phyloP scores from a whole-genome alignment of 129 eudicot species.

The sunflower (Helianthus annuus) region DNA sequence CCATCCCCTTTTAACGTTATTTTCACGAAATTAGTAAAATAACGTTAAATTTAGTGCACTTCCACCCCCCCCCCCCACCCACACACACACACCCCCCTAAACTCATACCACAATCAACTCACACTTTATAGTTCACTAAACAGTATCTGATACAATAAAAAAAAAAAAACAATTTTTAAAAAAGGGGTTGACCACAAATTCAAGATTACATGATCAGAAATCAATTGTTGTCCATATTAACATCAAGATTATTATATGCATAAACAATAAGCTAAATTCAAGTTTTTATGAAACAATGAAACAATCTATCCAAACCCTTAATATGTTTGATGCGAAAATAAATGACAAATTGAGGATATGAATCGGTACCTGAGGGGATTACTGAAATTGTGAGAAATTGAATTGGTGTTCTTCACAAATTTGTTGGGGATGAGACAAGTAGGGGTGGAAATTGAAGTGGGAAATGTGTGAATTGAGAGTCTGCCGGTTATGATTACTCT shows the following conservation, averaged over 20 bases:
- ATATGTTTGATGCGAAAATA: neutral
- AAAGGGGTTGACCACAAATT: neutral
- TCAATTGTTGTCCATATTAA: too few relatives aligned
- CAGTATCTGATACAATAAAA: neutral
- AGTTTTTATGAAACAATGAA: too few relatives aligned
- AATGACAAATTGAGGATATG: neutral
- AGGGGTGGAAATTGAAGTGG: constrained; percentile 20
- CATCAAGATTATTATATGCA: neutral
- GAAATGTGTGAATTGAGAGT: constrained; percentile 4
- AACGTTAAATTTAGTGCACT: too few relatives aligned
- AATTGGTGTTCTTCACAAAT: constrained; percentile 2
- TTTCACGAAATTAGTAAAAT: too few relatives aligned
- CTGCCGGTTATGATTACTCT: constrained; percentile 6
- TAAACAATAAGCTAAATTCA: neutral
- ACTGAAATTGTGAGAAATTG: constrained; percentile 19
- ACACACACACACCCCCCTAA: neutral
- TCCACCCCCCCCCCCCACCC: too few relatives aligned
- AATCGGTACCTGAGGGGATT: constrained; percentile 23
- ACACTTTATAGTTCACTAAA: neutral
- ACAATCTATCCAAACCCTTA: neutral
- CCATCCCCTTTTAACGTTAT: too few relatives aligned
- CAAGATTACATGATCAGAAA: neutral
- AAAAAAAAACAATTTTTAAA: too few relatives aligned
- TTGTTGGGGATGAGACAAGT: constrained; percentile 3
- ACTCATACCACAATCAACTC: neutral